Evolutionary conservation across 1,284 basidiomycete species (phyloP), one percentile per base, ranked within the genome.

Genomic region (Cutaneotrichosporon spelunceum): DNA sequence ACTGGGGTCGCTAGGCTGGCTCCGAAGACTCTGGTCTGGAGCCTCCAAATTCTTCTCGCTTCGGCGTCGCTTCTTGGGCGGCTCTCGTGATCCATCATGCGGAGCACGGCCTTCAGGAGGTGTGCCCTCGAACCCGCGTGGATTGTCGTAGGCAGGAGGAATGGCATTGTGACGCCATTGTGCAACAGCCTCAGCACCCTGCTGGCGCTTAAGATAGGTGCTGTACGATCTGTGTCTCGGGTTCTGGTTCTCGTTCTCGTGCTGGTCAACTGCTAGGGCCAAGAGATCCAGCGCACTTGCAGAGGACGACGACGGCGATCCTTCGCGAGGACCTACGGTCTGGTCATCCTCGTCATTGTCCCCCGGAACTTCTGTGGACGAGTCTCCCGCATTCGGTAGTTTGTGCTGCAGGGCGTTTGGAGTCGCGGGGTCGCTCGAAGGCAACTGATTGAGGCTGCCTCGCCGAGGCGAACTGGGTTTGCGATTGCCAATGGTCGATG

Each of bases 341-440:
- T 61, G 62, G 53, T 72, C 71, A 49, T 74, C 75, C 57, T 78
- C 76, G 23, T 78, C 76, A 44, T 75, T 74, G 16, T 73, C 72
- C 21, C 65, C 66, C 0, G 67, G 62, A 1, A 56, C 65, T n/a
- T 68, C 66, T 23, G 48, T 19, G 3, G 67, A 61, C 0, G 68
- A 68, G 26, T 61, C 61, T 0, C 65, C 30, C 16, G 34, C 23
- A 24, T 29, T 30, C n/a, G 26, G 39, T 5, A 14, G 42, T 13
- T 21, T 45, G 6, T 21, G 34, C 34, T 36, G 56, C 29, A 21
- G 14, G 16, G 56, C 56, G 19, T 57, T 49, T 3, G 56, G 56
- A 9, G 56, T 57, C 13, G 29, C 56, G 16, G 47, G 56, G 3
- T 45, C 55, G 29, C 45, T 56, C 23, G 53, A 39, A 5, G 53